Percentiles rank a stretch among this genome's conserved stretches.
Evolutionary conservation across 2,329 filamentous ascomycete species (phyloP).

Genomic region (Alternaria sp.): DNA sequence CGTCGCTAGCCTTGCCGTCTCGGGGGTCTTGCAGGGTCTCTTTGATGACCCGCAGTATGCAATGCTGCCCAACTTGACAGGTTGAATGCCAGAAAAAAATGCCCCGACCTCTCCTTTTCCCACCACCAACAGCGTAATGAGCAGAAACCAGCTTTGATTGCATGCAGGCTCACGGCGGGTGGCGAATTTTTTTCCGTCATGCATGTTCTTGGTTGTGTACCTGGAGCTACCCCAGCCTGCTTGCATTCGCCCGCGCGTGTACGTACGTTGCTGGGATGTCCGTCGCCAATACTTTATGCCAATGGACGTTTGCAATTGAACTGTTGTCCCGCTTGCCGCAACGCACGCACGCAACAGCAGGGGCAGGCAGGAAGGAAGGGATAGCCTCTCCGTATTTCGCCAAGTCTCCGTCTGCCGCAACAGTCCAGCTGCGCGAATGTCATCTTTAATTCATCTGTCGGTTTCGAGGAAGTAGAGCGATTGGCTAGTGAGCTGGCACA

Average conservation of each 20-base stretch:
- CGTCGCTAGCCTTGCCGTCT: slow-evolving; percentile 4
- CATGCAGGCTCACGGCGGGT: too few species aligned
- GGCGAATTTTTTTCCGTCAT: too few species aligned
- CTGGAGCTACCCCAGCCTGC: too few species aligned
- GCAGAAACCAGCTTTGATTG: not conserved
- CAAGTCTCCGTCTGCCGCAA: not conserved
- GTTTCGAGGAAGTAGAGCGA: slow-evolving; percentile 9
- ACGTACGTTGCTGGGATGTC: slow-evolving; percentile 1
- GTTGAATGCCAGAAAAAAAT: not conserved
- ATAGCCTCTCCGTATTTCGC: not conserved
- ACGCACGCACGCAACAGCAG: not conserved
- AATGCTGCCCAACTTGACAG: slow-evolving; percentile 13
- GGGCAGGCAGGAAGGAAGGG: not conserved
- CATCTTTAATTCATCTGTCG: not conserved
- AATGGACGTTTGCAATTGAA: too few species aligned
- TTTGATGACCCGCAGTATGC: slow-evolving; percentile 12
- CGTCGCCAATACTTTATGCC: not conserved
- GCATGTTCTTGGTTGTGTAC: too few species aligned
- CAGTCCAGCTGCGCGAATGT: too few species aligned
- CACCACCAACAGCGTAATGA: not conserved
- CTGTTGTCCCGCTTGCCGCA: slow-evolving; percentile 4
- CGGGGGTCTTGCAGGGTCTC: not conserved
- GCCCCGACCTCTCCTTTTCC: not conserved
- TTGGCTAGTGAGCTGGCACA: not conserved
- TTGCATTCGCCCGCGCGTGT: slow-evolving; percentile 1